Evolutionary conservation across 1,284 basidiomycete genomes (phyloP).

Genomic region (Ceratobasidium sp.): DNA sequence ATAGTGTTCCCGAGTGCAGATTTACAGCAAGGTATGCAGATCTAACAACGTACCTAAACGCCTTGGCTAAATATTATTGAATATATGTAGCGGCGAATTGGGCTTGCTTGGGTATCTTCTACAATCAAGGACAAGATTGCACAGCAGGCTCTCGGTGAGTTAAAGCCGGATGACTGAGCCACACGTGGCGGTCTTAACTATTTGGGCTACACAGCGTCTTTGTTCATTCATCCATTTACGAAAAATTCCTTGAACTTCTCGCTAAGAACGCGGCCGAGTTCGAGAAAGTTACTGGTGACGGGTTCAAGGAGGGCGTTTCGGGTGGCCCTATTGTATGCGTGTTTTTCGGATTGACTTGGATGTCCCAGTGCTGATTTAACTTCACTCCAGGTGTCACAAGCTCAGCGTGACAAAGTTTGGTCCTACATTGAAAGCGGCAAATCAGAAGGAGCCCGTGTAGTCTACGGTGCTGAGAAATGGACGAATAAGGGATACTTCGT

Average conservation of each 20-base stretch:
- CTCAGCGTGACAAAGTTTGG: conserved; percentile 92
- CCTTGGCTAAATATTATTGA: conserved; percentile 2
- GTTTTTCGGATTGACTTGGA: not conserved
- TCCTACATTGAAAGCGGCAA: conserved; percentile 90
- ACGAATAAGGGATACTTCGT: conserved; percentile 78
- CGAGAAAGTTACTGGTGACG: conserved; percentile 76
- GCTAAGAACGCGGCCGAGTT: conserved; percentile 77
- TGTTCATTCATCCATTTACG: conserved; percentile 87
- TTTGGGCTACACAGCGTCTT: conserved; percentile 69
- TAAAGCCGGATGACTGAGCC: not conserved
- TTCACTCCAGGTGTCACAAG: conserved; percentile 75
- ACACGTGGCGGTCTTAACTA: conserved; percentile 22
- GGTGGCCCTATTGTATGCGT: conserved; percentile 83
- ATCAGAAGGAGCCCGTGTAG: conserved; percentile 83
- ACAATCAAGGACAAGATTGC: conserved; percentile 88
- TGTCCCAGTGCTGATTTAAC: not conserved
- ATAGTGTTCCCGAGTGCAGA: conserved; percentile 64
- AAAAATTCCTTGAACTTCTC: conserved; percentile 81
- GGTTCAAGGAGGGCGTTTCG: conserved; percentile 78
- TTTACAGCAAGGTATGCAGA: conserved; percentile 70
- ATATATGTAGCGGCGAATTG: conserved; percentile 80
- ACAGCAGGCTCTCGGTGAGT: conserved; percentile 79
- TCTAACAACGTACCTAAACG: not conserved
- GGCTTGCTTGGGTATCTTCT: conserved; percentile 86
- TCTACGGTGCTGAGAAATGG: conserved; percentile 84